Conservation (phyloP, 2,329 filamentous ascomycete genomes). For the Cordyceps fumosorosea region DNA sequence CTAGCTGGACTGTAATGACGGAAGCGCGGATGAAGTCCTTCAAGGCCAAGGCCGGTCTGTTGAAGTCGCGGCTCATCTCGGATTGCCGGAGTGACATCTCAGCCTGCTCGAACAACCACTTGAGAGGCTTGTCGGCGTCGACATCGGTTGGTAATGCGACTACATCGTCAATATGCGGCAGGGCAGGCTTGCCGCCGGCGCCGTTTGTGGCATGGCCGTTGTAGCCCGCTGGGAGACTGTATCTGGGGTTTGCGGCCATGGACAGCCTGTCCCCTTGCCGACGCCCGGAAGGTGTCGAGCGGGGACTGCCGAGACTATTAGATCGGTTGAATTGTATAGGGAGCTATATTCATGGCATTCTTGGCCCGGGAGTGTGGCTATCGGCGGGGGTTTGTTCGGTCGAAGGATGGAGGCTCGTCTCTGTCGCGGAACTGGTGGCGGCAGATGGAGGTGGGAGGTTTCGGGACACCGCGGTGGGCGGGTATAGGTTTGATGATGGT, state of each 20-base stretch:
- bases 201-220: slow-evolving; percentile 7
- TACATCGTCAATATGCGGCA: slow-evolving; percentile 50
- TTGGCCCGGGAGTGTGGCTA: not conserved
- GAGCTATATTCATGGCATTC: not conserved
- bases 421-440: not conserved
- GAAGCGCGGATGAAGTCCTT: slow-evolving; percentile 79
- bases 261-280: slow-evolving; percentile 21
- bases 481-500: not conserved
- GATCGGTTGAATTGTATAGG: not conserved
- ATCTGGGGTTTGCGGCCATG: slow-evolving; percentile 27
- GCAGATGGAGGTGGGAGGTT: not conserved
- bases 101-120: slow-evolving; percentile 45
- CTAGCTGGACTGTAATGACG: slow-evolving; percentile 67
- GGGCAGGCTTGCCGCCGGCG: slow-evolving; percentile 24
- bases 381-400: not conserved
- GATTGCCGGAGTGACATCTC: slow-evolving; percentile 53
- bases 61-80: slow-evolving; percentile 55
- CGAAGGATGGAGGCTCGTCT: not conserved
- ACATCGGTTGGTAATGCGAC: slow-evolving; percentile 40
- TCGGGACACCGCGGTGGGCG: not conserved
- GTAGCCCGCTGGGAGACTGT: slow-evolving; percentile 24
- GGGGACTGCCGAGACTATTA: not conserved
- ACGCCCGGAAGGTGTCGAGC: slow-evolving; percentile 10
- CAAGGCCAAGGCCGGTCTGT: slow-evolving; percentile 66
- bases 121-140: slow-evolving; percentile 43